These are phyloP conservation scores for Geranomyces michiganensis DNA, from an alignment of 192 early-diverging fungal genomes.

Conservation along the genomic window DNA sequence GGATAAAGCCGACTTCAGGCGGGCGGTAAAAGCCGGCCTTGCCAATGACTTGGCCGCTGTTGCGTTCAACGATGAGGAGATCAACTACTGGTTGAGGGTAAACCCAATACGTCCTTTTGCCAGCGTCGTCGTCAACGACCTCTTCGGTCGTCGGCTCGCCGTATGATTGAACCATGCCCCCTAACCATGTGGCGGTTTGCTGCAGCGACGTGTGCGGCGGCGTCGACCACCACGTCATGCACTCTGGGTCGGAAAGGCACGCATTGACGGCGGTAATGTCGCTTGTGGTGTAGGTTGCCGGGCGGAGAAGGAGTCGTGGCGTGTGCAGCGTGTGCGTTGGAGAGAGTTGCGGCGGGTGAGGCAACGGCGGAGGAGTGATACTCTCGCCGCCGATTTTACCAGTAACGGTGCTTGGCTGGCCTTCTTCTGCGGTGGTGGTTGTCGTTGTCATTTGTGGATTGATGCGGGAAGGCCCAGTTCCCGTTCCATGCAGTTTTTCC, in stretches of 20 bases:
- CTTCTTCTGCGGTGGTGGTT: too few relatives aligned
- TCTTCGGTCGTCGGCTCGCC: not conserved
- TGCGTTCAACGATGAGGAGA: not conserved
- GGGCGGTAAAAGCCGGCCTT: not conserved
- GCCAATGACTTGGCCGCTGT: constrained; percentile 5
- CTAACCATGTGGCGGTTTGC: not conserved
- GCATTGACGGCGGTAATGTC: constrained; percentile 6
- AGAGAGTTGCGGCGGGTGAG: not conserved
- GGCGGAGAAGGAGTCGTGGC: constrained; percentile 1
- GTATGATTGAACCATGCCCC: constrained; percentile 10
- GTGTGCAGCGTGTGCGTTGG: constrained; percentile 1
- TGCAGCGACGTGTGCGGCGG: constrained; percentile 7
- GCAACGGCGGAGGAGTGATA: not conserved
- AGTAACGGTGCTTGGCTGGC: too few relatives aligned
- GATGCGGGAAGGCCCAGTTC: too few relatives aligned
- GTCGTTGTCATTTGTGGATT: too few relatives aligned
- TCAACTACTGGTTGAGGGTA: constrained; percentile 3
- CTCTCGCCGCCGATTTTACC: too few relatives aligned
- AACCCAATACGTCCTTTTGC: not conserved
- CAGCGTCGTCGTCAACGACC: not conserved
- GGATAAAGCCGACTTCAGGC: constrained; percentile 7
- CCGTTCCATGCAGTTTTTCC: too few relatives aligned
- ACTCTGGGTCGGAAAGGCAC: constrained; percentile 1
- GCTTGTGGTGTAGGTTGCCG: not conserved
- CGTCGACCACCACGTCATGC: constrained; percentile 6